Base-by-base conservation (phyloP, 352 stramenopile genomes). In the Globisporangium spiculum region DNA sequence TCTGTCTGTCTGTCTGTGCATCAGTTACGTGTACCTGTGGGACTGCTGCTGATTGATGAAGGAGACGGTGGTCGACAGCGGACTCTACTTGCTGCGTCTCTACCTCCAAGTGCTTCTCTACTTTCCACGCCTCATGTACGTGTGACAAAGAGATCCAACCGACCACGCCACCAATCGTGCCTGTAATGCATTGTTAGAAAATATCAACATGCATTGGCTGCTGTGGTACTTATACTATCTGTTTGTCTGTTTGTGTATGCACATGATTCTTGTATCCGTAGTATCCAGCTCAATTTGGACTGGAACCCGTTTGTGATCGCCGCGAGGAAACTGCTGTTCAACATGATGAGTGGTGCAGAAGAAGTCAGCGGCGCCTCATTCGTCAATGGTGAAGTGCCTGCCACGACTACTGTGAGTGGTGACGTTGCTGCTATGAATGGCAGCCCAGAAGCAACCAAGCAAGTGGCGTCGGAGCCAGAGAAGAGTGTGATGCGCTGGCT, bases 241-340 rank as follows among this genome's bases (percentile, higher is more conserved):
- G 9, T 9, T 9, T 44, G 36, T 44, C 8, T 44, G 9, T 44
- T 8, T 14, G 36, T 30, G 50, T 32, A 44, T 44, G 36, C 24
- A 1, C n/a, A 14, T 61, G 9, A 56, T 44, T 8, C 2, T 5
- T 66, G 5, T 36, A 4, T 9, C 8, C 4, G 9, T 27, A 81
- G 75, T 50, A n/a, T 90, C 44, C 67, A 89, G 59, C 64, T 93
- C 61, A 90, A 91, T 52, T 80, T 79, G 68, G 34, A 78, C 59
- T 93, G 78, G 72, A 93, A 93, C 58, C 85, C 85, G 48, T 81
- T 92, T 50, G 75, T 88, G 50, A 71, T 90, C 63, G 48, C 91
- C 59, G 63, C 78, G 2, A 65, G 70, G 12, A 78, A 73, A 52
- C 65, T 86, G 38, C 62, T 88, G 16, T 55, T 74, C 48, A 76